Base-by-base conservation (phyloP, 768 basidiomycete genomes). In the Pleurotus citrinopileatus region DNA sequence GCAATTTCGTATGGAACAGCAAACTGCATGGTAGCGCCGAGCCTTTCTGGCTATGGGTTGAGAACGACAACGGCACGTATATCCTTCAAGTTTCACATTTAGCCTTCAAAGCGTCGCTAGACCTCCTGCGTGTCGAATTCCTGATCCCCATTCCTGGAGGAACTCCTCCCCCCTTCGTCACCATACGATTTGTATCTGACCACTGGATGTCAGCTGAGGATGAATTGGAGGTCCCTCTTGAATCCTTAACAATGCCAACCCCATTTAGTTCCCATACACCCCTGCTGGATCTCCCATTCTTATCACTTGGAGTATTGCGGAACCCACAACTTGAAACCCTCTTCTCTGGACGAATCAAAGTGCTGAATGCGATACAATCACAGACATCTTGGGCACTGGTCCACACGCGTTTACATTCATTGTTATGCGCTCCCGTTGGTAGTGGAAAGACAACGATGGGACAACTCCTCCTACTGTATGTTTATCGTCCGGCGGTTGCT, bases 31-130 rank as follows among this genome's bases (percentile, higher is more conserved):
- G 88, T 0, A 74, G 72, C 9, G 73, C 75, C 1, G 93, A 98
- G 67, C 88, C 92, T 1, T 98, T 98, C 70, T 98, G 92, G 87
- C 68, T 99, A 26, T 98, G 97, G 97, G 73, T 97, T 2, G 94
- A 98, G 70, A 93, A 95, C 62, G 77, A 86, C 32, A 80, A 87
- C 28, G 87, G 84, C n/a, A 59, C 79, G n/a, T 79, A 79, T 32
- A 95, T 98, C 61, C 79, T 94, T 9, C 94, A 96, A 63, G 77
- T 89, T 51, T 73, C 84, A 0, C 84, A 89, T 61, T 70, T 95
- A 22, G 61, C 84, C 28, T 81, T 98, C 57, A 86, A 88, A 40
- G 80, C 83, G 57, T 76, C 79, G 15, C 90, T 88, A 1, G 70
- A 78, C 0, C 44, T 63, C 3, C 57, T 94, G 28, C 74, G 85